phyloP scores from a whole-genome alignment of 192 early-diverging fungal species.

The Piromyces finnis region DNA sequence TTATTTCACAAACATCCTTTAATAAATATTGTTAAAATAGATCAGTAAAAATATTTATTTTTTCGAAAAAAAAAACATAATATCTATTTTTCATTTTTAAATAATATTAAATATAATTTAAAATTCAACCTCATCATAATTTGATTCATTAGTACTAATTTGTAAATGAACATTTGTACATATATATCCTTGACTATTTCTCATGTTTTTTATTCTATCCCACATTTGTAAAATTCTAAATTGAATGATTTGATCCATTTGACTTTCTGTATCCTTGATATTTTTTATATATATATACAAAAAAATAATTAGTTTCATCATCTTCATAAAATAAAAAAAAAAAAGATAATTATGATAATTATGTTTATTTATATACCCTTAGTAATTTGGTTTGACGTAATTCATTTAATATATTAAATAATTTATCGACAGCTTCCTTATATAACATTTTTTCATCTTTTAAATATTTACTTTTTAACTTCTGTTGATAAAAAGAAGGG shows the following conservation, averaged over 20 bases:
- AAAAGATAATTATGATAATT: neutral
- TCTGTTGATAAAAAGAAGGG: neutral
- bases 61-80: too few species aligned
- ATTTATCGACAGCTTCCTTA: neutral
- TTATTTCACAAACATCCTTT: neutral
- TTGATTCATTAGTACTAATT: slow-evolving; percentile 1
- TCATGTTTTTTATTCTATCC: slow-evolving; percentile 16
- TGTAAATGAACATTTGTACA: slow-evolving; percentile 5
- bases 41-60: too few species aligned
- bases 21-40: too few species aligned
- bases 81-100: too few species aligned
- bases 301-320: too few species aligned
- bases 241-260: slow-evolving; percentile 20
- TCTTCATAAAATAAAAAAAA: slow-evolving; percentile 2
- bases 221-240: slow-evolving; percentile 22
- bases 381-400: slow-evolving; percentile 13
- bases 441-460: slow-evolving; percentile 1
- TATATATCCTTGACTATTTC: slow-evolving; percentile 6
- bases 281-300: neutral
- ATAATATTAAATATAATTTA: too few species aligned
- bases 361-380: slow-evolving; percentile 3
- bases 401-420: slow-evolving; percentile 4
- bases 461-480: neutral
- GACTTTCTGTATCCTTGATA: slow-evolving; percentile 19
- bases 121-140: neutral